Base-by-base conservation (phyloP, 2,329 filamentous ascomycete genomes). In the Cercospora sojina region DNA sequence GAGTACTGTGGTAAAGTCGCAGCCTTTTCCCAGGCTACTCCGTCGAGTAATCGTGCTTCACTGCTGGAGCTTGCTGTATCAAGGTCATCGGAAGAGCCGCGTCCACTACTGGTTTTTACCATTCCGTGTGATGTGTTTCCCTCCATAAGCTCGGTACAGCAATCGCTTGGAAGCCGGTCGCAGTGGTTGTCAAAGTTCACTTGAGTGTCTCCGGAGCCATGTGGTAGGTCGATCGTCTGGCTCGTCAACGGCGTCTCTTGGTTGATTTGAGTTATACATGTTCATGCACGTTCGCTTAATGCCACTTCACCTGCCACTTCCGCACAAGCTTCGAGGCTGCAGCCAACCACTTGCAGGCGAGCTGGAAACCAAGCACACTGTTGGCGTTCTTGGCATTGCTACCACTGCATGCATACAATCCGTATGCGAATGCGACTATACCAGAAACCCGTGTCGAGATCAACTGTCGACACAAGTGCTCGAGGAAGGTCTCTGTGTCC, bases 201-300 rank as follows among this genome's bases (percentile, higher is more conserved):
- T 29, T 27, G 1, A 53, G 23, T 29, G 23, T 29, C 3, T 27
- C 18, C 47, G 23, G 29, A 53, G 23, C 25, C 47, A n/a, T 53
- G 47, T 53, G 47, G 23, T 9, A 53, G 47, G 23, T 2, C 47
- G 23, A 23, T 59, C 10, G 3, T 23, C 16, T 59, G 57, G 6
- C 31, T 59, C 57, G 57, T 59, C 57, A 59, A 43, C 25, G 31
- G 57, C 57, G 35, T 29, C 57, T 59, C 35, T 43, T 41, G 23
- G 16, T 53, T 3, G 23, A 27, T 53, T 59, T 43, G 31, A 59
- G 57, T 59, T 59, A 32, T 32, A n/a, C 57, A 25, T 43, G 2
- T 13, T 59, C 57, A 59, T 43, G 57, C 57, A 59, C 57, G 35
- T 59, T 59, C 57, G 57, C 57, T 59, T 43, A 43, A 59, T n/a